Conservation (phyloP, 2,329 filamentous ascomycete species). For the Xylariaceae sp. region DNA sequence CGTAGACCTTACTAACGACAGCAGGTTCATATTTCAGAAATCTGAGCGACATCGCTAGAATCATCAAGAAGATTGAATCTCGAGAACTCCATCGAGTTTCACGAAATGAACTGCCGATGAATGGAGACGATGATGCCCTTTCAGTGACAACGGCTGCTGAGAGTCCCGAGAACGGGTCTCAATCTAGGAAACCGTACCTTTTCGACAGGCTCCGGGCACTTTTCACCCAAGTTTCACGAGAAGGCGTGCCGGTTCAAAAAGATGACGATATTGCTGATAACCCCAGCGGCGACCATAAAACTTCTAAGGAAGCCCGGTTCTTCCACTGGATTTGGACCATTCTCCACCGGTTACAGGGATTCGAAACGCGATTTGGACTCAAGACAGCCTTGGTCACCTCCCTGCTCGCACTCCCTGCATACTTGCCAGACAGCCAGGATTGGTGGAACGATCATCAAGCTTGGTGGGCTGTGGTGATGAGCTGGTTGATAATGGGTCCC, state of each 20-base stretch:
- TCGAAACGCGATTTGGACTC: constrained; percentile 53
- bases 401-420: constrained; percentile 50
- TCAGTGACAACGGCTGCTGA: constrained; percentile 37
- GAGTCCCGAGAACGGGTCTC: constrained; percentile 32
- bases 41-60: constrained; percentile 39
- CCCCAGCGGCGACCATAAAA: neutral
- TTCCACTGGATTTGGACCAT: constrained; percentile 46
- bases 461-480: constrained; percentile 56
- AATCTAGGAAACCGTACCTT: constrained; percentile 27
- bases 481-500: constrained; percentile 52
- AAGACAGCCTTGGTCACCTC: constrained; percentile 50
- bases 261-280: neutral
- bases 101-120: constrained; percentile 23
- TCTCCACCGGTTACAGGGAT: constrained; percentile 50
- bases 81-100: constrained; percentile 34
- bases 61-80: constrained; percentile 41
- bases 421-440: constrained; percentile 38
- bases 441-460: constrained; percentile 54
- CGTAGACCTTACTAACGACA: constrained; percentile 10
- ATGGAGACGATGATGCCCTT: constrained; percentile 31
- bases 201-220: too few relatives aligned
- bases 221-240: constrained; percentile 30
- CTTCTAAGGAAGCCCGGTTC: constrained; percentile 28
- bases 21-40: constrained; percentile 39
- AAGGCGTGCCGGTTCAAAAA: neutral